Percentiles rank a stretch among this genome's conserved stretches.
Evolutionary conservation across 129 eudicot species (phyloP).

Genomic region (Helichrysum umbraculigerum): DNA sequence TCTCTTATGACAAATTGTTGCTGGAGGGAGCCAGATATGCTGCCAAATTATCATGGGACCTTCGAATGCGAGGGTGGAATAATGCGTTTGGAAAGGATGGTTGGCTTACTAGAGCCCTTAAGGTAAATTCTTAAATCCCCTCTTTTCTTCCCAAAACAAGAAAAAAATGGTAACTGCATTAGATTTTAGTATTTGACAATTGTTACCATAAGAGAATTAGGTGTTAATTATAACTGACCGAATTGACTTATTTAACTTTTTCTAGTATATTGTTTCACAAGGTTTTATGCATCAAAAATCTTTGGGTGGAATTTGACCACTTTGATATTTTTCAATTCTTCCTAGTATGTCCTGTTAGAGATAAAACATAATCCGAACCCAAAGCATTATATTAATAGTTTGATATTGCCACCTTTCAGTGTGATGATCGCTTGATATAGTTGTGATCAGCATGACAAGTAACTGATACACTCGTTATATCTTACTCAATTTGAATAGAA

Average conservation of each 20-base stretch:
- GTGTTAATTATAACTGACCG: no score
- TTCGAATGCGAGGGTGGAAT: conserved; percentile 40
- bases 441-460: neutral
- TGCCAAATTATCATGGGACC: conserved; percentile 41
- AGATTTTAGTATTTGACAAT: neutral
- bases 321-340: neutral
- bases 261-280: neutral
- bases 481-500: neutral
- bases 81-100: conserved; percentile 62
- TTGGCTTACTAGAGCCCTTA: conserved; percentile 53
- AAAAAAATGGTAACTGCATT: neutral
- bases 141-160: neutral
- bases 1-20: conserved; percentile 71
- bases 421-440: neutral
- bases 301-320: neutral
- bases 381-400: neutral
- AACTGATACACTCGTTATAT: neutral
- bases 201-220: neutral
- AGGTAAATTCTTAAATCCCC: conserved; percentile 39
- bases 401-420: neutral
- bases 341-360: neutral
- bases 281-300: neutral
- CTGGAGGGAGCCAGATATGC: conserved; percentile 59
- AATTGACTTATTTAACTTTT: neutral
- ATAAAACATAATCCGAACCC: neutral